Conservation (phyloP, 495 filamentous ascomycete species). For the Jackrogersella minutella region DNA sequence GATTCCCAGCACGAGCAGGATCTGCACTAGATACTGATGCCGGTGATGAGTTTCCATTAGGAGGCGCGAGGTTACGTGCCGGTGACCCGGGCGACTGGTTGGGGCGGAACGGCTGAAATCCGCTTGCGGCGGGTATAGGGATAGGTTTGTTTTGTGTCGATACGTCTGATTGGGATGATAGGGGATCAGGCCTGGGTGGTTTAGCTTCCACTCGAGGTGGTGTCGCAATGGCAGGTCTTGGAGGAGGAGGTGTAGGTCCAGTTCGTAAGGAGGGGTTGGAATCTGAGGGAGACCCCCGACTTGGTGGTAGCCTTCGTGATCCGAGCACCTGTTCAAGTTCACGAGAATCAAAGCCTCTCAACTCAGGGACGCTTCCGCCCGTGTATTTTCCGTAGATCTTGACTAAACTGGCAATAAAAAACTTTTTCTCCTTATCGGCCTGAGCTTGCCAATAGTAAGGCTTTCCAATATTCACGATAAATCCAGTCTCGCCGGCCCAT, state of each 20-base stretch:
- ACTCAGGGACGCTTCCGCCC: slow-evolving; percentile 77
- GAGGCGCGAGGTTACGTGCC: slow-evolving; percentile 44
- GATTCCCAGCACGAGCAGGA: slow-evolving; percentile 52
- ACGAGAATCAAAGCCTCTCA: slow-evolving; percentile 81
- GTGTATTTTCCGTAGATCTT: slow-evolving; percentile 98
- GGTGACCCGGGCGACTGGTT: slow-evolving; percentile 38
- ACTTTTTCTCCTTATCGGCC: slow-evolving; percentile 93
- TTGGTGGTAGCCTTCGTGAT: slow-evolving; percentile 45
- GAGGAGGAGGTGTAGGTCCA: slow-evolving; percentile 41
- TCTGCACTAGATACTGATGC: slow-evolving; percentile 50
- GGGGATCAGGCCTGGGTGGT: slow-evolving; percentile 26
- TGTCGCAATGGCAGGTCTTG: slow-evolving; percentile 49
- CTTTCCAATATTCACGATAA: slow-evolving; percentile 88
- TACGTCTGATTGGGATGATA: slow-evolving; percentile 31
- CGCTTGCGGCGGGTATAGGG: slow-evolving; percentile 14
- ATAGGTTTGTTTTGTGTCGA: slow-evolving; percentile 30
- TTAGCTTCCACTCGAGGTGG: slow-evolving; percentile 44
- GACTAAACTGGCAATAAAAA: slow-evolving; percentile 92
- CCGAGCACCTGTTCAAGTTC: slow-evolving; percentile 77
- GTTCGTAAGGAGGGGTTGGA: slow-evolving; percentile 35
- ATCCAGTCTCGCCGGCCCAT: slow-evolving; percentile 82
- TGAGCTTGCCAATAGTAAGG: slow-evolving; percentile 97
- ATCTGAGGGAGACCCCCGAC: slow-evolving; percentile 47
- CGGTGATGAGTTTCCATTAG: slow-evolving; percentile 53
- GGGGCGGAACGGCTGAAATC: slow-evolving; percentile 31